These are phyloP conservation scores for Trichoderma sp. DNA, from an alignment of 2,329 filamentous ascomycete species.

Conservation along the genomic window DNA sequence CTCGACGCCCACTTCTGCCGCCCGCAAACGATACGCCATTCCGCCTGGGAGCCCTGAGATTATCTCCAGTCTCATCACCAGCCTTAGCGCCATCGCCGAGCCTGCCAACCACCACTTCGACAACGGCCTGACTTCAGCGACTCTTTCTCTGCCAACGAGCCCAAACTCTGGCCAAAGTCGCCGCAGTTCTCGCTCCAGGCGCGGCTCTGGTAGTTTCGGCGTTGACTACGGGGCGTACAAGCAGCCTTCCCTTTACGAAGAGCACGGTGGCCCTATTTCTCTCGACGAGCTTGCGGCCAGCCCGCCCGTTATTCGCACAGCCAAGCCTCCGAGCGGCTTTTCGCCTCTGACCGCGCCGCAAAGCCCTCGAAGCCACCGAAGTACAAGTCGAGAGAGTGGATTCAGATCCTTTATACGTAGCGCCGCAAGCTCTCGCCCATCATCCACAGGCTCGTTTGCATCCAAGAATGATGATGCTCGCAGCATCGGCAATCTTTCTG, in stretches of 20 bases:
- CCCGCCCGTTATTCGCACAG: conserved; percentile 77
- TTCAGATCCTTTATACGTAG: conserved; percentile 64
- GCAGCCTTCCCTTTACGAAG: conserved; percentile 54
- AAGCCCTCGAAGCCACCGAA: conserved; percentile 53
- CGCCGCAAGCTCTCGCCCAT: conserved; percentile 56
- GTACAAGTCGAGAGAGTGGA: conserved; percentile 55
- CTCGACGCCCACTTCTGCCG: conserved; percentile 21
- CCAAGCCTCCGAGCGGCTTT: conserved; percentile 77
- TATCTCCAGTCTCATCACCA: conserved; percentile 72
- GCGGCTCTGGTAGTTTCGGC: conserved; percentile 61
- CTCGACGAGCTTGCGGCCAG: conserved; percentile 64
- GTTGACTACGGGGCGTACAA: conserved; percentile 73
- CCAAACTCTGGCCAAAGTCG: conserved; percentile 41
- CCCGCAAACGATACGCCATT: conserved; percentile 33
- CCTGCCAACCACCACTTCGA: conserved; percentile 74
- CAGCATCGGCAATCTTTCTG: conserved; percentile 67
- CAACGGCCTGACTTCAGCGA: conserved; percentile 51
- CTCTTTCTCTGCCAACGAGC: conserved; percentile 46
- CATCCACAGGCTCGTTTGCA: conserved; percentile 59
- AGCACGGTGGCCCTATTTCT: conserved; percentile 51
- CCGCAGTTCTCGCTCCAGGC: conserved; percentile 35
- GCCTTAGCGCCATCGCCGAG: conserved; percentile 67
- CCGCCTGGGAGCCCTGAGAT: conserved; percentile 67
- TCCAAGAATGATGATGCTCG: conserved; percentile 62
- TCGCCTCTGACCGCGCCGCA: conserved; percentile 71